phyloP scores from a whole-genome alignment of 495 filamentous ascomycete genomes.

The Podospora conica region DNA sequence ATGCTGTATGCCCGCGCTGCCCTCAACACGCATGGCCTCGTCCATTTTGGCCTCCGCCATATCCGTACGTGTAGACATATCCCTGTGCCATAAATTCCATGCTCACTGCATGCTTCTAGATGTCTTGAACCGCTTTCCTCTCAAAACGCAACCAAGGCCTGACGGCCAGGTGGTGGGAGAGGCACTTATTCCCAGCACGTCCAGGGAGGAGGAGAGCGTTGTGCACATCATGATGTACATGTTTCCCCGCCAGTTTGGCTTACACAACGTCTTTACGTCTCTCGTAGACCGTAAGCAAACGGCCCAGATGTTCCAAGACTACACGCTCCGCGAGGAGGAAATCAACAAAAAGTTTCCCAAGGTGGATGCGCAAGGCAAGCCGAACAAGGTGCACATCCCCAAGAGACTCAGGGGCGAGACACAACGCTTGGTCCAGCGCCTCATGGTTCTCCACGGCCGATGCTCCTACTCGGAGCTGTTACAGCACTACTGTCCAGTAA shows the following conservation, averaged over 20 bases:
- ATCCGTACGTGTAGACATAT: conserved; percentile 57
- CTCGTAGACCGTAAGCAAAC: conserved; percentile 57
- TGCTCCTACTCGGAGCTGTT: conserved; percentile 74
- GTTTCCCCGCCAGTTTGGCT: conserved; percentile 82
- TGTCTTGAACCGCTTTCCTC: conserved; percentile 70
- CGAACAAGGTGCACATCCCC: conserved; percentile 48
- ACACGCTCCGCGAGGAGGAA: conserved; percentile 76
- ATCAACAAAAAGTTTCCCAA: conserved; percentile 45
- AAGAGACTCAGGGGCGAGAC: conserved; percentile 65
- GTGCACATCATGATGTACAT: conserved; percentile 83
- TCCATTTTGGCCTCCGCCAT: conserved; percentile 68
- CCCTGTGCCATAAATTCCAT: background rate
- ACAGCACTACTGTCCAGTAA: conserved; percentile 70
- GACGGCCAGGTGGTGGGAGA: conserved; percentile 6
- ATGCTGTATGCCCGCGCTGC: conserved; percentile 79
- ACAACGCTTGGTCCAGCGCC: conserved; percentile 52
- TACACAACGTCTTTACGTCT: conserved; percentile 88
- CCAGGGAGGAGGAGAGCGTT: conserved; percentile 47
- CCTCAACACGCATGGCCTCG: conserved; percentile 57
- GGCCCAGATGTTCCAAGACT: conserved; percentile 68
- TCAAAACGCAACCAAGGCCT: conserved; percentile 18
- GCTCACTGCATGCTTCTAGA: conserved; percentile 47
- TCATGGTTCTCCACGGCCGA: conserved; percentile 64
- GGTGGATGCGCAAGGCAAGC: conserved; percentile 13
- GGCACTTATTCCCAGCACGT: background rate